These are phyloP conservation scores for Saccharata proteae DNA, from an alignment of 2,329 filamentous ascomycete genomes.

Conservation along the genomic window DNA sequence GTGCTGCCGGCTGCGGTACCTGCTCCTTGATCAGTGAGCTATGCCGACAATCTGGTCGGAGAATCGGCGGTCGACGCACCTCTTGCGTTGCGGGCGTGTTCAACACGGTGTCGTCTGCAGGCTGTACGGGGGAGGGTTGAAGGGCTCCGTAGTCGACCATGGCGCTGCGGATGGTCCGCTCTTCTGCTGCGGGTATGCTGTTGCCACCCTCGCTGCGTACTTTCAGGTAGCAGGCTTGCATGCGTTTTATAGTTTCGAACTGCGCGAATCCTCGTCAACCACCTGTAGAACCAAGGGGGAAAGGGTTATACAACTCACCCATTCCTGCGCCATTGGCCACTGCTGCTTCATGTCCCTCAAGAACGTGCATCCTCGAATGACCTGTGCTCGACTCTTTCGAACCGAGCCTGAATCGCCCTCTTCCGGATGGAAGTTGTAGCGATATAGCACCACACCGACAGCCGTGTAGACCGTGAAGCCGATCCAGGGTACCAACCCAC, in stretches of 20 bases:
- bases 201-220: conserved; percentile 21
- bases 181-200: conserved; percentile 23
- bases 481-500: conserved; percentile 29
- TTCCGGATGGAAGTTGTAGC: conserved; percentile 22
- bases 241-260: conserved; percentile 31
- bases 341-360: conserved; percentile 29
- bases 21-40: background rate
- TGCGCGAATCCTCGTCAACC: conserved; percentile 5
- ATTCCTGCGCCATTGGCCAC: conserved; percentile 30
- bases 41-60: background rate
- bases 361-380: conserved; percentile 25
- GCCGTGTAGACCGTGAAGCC: conserved; percentile 31
- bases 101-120: conserved; percentile 14
- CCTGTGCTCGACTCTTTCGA: conserved; percentile 20
- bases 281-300: conserved; percentile 5
- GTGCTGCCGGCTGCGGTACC: no score
- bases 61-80: background rate
- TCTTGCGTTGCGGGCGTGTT: background rate
- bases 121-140: conserved; percentile 26
- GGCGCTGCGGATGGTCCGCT: conserved; percentile 23
- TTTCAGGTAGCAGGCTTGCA: conserved; percentile 29
- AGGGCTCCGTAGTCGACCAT: conserved; percentile 30
- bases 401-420: conserved; percentile 23
- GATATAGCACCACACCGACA: conserved; percentile 28
- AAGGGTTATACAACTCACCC: conserved; percentile 15